Evolutionary conservation across 208 protist genomes (phyloP).

Genomic region (Trypanosoma rangeli): DNA sequence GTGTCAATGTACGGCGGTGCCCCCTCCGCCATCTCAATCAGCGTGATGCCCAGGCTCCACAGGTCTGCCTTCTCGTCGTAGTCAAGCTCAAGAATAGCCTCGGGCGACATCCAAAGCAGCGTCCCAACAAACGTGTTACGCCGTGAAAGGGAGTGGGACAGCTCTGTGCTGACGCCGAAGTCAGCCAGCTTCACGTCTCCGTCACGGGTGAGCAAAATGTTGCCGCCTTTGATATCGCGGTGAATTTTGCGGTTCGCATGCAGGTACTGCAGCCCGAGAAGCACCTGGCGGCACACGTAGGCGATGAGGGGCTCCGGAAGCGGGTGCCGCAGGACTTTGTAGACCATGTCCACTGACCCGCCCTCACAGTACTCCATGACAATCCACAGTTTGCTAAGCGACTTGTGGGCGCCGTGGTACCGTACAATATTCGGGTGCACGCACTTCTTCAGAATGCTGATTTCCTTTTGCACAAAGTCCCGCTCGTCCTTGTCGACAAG

Average conservation of each 20-base stretch:
- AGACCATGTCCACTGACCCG: slow-evolving; percentile 86
- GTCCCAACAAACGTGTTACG: slow-evolving; percentile 92
- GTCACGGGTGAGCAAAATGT: slow-evolving; percentile 88
- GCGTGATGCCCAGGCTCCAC: slow-evolving; percentile 96
- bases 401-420: slow-evolving; percentile 88
- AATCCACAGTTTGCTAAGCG: slow-evolving; percentile 87
- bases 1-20: slow-evolving; percentile 91
- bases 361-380: slow-evolving; percentile 94
- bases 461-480: slow-evolving; percentile 78
- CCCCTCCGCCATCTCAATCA: slow-evolving; percentile 96
- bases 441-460: slow-evolving; percentile 84
- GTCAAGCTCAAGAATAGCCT: slow-evolving; percentile 86
- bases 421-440: slow-evolving; percentile 87
- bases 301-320: slow-evolving; percentile 87
- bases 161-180: slow-evolving; percentile 88
- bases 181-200: slow-evolving; percentile 93
- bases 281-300: slow-evolving; percentile 78
- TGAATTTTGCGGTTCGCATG: slow-evolving; percentile 89
- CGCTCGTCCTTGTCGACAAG: slow-evolving; percentile 80
- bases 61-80: slow-evolving; percentile 94
- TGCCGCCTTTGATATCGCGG: slow-evolving; percentile 94
- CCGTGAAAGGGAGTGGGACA: slow-evolving; percentile 77
- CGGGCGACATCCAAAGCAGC: slow-evolving; percentile 93
- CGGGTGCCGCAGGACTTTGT: slow-evolving; percentile 73
- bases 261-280: slow-evolving; percentile 89